Evolutionary conservation across 345 rosid genomes (phyloP).

Genomic region (Ricinus communis): DNA sequence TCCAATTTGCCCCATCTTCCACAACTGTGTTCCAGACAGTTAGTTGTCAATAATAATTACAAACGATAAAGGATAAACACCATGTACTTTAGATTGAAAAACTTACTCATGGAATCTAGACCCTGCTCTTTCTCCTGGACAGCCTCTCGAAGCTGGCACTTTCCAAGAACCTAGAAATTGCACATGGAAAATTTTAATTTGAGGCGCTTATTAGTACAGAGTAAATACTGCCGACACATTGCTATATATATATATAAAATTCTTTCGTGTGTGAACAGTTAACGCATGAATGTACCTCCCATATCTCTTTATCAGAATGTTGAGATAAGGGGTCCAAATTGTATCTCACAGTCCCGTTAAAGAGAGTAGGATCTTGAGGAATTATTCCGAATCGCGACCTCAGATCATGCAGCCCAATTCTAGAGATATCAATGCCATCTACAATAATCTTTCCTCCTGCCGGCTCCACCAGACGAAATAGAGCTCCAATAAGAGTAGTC

Average conservation of each 20-base stretch:
- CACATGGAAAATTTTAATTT: background rate
- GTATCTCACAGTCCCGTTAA: constrained; percentile 88
- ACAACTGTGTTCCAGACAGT: constrained; percentile 42
- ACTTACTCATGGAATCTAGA: constrained; percentile 69
- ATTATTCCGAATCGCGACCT: constrained; percentile 88
- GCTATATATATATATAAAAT: background rate
- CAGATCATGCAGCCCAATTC: constrained; percentile 80
- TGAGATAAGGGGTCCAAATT: constrained; percentile 81
- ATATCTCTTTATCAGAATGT: constrained; percentile 76
- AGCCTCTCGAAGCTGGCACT: constrained; percentile 80
- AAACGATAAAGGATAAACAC: background rate
- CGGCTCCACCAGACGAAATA: constrained; percentile 90
- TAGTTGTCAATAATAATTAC: background rate
- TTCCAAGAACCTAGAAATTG: constrained; percentile 61
- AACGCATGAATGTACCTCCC: constrained; percentile 62
- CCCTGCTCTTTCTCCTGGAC: constrained; percentile 76
- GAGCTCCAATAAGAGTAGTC: constrained; percentile 85
- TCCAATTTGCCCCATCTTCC: constrained; percentile 95
- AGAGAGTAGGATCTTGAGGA: constrained; percentile 94
- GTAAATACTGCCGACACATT: background rate
- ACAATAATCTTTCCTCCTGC: constrained; percentile 76
- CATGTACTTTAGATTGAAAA: background rate
- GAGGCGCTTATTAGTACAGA: background rate
- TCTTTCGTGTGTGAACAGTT: background rate
- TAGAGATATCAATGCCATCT: constrained; percentile 77